Evolutionary conservation across 106 monocot species (phyloP), one percentile per base, ranked within the genome.

Genomic region (Vanilla planifolia): DNA sequence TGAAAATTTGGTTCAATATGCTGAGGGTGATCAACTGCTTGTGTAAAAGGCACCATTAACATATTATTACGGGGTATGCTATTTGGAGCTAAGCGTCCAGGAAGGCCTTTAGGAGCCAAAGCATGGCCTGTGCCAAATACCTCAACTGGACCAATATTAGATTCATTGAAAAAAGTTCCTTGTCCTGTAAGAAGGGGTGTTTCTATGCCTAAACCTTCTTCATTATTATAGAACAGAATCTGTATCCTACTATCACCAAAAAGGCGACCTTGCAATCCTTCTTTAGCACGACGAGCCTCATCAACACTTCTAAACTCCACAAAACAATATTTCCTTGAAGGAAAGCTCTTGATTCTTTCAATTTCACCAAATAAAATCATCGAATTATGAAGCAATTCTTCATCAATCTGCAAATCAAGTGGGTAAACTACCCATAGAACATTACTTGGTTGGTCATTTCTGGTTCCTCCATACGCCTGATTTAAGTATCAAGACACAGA

Each of bases 351-450:
- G 20, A 88, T 85, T 17, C 68, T 73, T 57, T 92, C 92, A 56
- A 99, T 88, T 63, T 88, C 92, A 68, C 98, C 98, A 80, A 88
- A 92, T 10, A 88, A 75, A 71, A 92, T 85, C 88, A 99, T 85
- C 21, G 98, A 81, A 69, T 92, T 85, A 53, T 82, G 88, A 72
- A 99, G 92, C 78, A 79, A 79, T 37, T 82, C 82, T 43, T 99
- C 88, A 74, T 92, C 82, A 64, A 98, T 76, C 42, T 59, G 78
- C 22, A 78, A 36, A 25, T 87, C 64, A 4, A 82, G 85, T 35
- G 98, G 98, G 52, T 88, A 92, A 39, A 79, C 61, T 19, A 99
- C 60, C 82, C 76, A 92, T 30, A 99, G 61, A 63, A 92, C 80
- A 74, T 78, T 99, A 67, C 81, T 85, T 14, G 79, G 91, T 10